Evolutionary conservation across 1,284 basidiomycete genomes (phyloP), one percentile per base, ranked within the genome.

Genomic region (Cystobasidium sp.): DNA sequence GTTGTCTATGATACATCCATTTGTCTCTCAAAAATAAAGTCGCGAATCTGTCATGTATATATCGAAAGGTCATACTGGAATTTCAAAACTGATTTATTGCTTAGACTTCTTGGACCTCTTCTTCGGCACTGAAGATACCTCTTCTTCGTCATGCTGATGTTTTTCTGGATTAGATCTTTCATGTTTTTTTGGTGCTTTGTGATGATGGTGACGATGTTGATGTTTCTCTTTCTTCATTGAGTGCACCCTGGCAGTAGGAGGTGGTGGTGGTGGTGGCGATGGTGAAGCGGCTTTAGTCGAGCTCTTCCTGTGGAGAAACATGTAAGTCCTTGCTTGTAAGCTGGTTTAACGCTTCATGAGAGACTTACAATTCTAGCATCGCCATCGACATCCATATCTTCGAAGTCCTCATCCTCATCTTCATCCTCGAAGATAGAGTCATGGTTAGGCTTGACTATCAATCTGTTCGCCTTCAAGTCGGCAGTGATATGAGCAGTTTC

Each of bases 401-500:
- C 83, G 24, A 83, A 79, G 74, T 82, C 81, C 66, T 83, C 80
- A 68, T 83, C 83, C 77, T 81, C 82, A 22, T 71, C 75, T 66
- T 81, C 81, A 52, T 78, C 79, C 53, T 79, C 81, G 2, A 77
- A 79, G 39, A 78, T 83, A n/a, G 86, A 86, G 78, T 89, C 87
- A 81, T 98, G 97, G 82, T 99, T 99, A 10, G 94, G 90, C 37
- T 91, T 80, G 70, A 97, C 89, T 46, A 87, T 83, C 52, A 99
- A 83, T 43, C 90, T 88, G 83, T 98, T 97, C 77, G 88, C 87
- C 43, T 90, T 89, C 18, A 90, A 88, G 80, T 99, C 94, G 77
- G 94, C 94, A 41, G 87, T 87, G 69, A 98, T 87, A 47, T 84
- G 83, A 8, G 92, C 91, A 0, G 83, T 86, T 83, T 97, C 94